phyloP scores from a whole-genome alignment of 495 filamentous ascomycete genomes.

The Zalerion maritima region DNA sequence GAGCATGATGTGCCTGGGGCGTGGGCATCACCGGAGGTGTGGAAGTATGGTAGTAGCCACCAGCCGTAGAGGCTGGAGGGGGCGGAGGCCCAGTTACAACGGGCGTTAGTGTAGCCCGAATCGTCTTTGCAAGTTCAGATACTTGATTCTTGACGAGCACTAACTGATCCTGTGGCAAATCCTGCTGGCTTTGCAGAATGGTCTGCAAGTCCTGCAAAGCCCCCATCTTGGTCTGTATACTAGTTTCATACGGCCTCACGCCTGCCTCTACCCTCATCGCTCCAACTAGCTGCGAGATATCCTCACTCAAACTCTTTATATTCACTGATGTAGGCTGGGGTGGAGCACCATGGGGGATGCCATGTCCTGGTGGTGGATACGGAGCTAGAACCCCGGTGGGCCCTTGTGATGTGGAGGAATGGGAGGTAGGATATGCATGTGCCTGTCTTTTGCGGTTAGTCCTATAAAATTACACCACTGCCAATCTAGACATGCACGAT shows the following conservation, averaged over 20 bases:
- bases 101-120: conserved; percentile 25
- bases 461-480: too few species aligned
- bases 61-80: conserved; percentile 8
- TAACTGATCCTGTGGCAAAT: conserved; percentile 67
- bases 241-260: conserved; percentile 54
- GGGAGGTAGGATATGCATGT: conserved; percentile 1
- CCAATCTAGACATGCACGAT: too few species aligned
- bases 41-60: conserved; percentile 10
- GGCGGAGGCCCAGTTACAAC: conserved; percentile 18
- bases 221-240: conserved; percentile 62
- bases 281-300: conserved; percentile 62
- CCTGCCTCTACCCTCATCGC: conserved; percentile 56
- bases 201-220: conserved; percentile 75
- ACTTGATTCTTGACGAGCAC: conserved; percentile 68
- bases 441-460: neutral
- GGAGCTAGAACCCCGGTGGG: neutral
- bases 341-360: conserved; percentile 6
- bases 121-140: conserved; percentile 46
- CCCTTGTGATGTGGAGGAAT: neutral
- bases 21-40: conserved; percentile 16
- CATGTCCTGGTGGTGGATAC: neutral
- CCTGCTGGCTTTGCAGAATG: conserved; percentile 62
- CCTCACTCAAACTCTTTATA: conserved; percentile 62
- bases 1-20: conserved; percentile 6
- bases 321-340: conserved; percentile 24